Percentiles rank a stretch among this genome's conserved stretches.
These are phyloP conservation scores for Auricularia cornea DNA, from an alignment of 768 basidiomycete species.

Conservation along the genomic window DNA sequence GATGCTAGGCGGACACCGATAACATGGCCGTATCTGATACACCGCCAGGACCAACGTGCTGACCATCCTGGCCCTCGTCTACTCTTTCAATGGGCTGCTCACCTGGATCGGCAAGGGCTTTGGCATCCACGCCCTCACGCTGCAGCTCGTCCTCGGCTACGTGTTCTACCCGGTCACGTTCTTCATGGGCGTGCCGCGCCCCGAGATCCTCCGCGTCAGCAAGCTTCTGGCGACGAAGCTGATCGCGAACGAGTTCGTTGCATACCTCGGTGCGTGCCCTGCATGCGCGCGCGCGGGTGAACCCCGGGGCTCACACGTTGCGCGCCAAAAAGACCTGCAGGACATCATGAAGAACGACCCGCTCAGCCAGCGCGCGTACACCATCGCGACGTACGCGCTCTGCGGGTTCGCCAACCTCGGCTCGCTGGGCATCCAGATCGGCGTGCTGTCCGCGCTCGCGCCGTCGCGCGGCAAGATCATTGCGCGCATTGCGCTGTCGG, in stretches of 20 bases:
- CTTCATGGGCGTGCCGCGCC: conserved; percentile 69
- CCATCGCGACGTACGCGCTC: conserved; percentile 78
- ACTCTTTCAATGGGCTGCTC: conserved; percentile 72
- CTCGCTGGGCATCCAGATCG: conserved; percentile 80
- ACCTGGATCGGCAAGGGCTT: conserved; percentile 87
- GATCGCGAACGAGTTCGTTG: conserved; percentile 80
- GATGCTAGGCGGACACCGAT: background rate
- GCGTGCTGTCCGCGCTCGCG: conserved; percentile 62
- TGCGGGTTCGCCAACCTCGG: conserved; percentile 89
- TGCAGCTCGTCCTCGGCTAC: conserved; percentile 81
- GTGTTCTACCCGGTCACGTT: conserved; percentile 83
- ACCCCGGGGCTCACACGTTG: conserved; percentile 22
- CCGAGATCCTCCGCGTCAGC: conserved; percentile 75
- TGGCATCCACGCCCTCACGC: conserved; percentile 70
- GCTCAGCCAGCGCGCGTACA: conserved; percentile 64
- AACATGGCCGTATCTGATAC: background rate
- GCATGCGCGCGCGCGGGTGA: background rate
- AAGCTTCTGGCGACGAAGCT: conserved; percentile 81
- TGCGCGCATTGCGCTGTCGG: conserved; percentile 56
- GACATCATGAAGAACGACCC: conserved; percentile 39
- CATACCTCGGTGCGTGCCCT: conserved; percentile 40
- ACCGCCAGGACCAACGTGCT: conserved; percentile 63
- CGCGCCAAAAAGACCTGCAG: conserved; percentile 43
- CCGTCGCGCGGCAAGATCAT: conserved; percentile 64
- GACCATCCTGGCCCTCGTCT: conserved; percentile 75